These are phyloP conservation scores for Tolypocladium inflatum DNA, from an alignment of 2,329 filamentous ascomycete genomes.

Conservation along the genomic window DNA sequence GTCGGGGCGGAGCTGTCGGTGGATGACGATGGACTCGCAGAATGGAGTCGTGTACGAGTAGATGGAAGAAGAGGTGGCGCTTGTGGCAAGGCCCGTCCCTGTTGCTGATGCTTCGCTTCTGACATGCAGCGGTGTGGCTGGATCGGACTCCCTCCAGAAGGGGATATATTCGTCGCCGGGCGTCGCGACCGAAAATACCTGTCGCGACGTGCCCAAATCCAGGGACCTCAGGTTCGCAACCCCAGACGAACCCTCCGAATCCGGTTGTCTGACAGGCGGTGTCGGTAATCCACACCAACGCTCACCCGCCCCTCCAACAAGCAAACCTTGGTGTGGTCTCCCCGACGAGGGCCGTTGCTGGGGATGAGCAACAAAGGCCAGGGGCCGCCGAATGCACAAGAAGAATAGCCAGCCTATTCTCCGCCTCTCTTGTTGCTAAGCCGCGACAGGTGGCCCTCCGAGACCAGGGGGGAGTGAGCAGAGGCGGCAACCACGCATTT, in stretches of 20 bases:
- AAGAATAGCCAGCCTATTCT: not conserved
- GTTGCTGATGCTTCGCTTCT: not conserved
- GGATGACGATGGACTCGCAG: not conserved
- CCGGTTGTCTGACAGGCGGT: not conserved
- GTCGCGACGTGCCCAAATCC: not conserved
- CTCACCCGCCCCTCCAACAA: not conserved
- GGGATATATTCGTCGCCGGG: not conserved
- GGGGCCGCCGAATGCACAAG: not conserved
- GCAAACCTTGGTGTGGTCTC: not conserved
- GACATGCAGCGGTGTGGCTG: not conserved
- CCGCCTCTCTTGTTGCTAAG: not conserved
- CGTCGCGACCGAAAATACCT: not conserved
- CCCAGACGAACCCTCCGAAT: not conserved
- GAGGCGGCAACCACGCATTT: not conserved
- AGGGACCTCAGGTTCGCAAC: not conserved
- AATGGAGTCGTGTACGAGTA: not conserved
- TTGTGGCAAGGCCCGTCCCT: not conserved
- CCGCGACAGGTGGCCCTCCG: not conserved
- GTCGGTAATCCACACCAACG: not conserved
- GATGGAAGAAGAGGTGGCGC: not conserved
- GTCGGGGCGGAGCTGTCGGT: not conserved
- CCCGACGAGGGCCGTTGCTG: not conserved
- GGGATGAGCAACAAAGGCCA: not conserved
- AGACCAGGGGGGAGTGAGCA: slow-evolving; percentile 1
- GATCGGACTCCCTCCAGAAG: not conserved